A percentile compares a stretch with the other conserved stretches of the same genome.
These are phyloP conservation scores for Digitaria exilis DNA, from an alignment of 202 grass and related monocot species.

Conservation along the genomic window DNA sequence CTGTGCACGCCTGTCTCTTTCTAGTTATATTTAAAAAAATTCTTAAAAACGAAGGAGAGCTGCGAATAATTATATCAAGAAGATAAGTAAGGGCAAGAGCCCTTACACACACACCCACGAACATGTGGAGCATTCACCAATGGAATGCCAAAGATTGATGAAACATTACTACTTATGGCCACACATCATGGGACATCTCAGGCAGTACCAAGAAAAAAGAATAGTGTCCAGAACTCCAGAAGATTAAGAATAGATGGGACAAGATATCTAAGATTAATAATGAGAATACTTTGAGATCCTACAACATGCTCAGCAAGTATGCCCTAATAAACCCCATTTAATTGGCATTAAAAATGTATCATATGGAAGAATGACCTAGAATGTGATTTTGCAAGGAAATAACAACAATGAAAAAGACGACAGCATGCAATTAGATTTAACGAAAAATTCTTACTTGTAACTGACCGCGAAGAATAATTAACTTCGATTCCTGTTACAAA, in stretches of 20 bases:
- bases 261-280: conserved; percentile 5
- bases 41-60: no score
- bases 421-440: conserved; percentile 8
- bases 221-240: neutral
- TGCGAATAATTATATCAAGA: no score
- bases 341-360: conserved; percentile 19
- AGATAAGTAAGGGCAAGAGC: no score
- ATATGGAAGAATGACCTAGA: neutral
- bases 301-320: conserved; percentile 20
- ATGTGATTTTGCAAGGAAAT: conserved; percentile 21
- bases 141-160: neutral
- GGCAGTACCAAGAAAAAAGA: conserved; percentile 14
- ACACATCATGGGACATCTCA: conserved; percentile 19
- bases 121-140: conserved; percentile 26
- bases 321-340: neutral
- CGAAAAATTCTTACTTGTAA: conserved; percentile 66
- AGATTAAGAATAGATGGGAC: neutral
- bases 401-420: conserved; percentile 22
- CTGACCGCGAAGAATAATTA: conserved; percentile 51
- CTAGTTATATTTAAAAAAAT: neutral
- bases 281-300: conserved; percentile 13
- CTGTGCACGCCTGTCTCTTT: neutral
- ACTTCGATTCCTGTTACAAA: conserved; percentile 64
- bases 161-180: neutral
- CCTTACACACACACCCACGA: neutral